Evolutionary conservation across 768 basidiomycete species (phyloP), one percentile per base, ranked within the genome.

Genomic region (Russula lepida): DNA sequence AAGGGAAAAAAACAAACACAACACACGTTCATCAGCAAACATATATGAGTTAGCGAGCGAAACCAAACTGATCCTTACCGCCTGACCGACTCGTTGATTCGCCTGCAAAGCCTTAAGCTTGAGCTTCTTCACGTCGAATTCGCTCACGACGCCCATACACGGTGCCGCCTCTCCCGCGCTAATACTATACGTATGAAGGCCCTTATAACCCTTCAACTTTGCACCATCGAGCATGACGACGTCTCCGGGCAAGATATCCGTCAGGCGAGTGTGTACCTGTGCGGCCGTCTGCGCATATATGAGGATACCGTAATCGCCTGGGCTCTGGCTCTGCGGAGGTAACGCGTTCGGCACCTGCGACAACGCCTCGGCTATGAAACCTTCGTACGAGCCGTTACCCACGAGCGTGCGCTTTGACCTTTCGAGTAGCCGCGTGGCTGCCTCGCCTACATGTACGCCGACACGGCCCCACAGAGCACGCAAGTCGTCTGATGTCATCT

Each of bases 171-270:
- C 78, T 3, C 83, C 83, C 9, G 76, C 78, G 15, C 70, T 74
- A 72, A 85, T 84, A 58, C 79, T 78, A 71, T 97, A 95, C 54
- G 78, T 76, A 48, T 86, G 82, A 54, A 97, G 70, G 3, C 87
- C 89, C 71, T 92, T 95, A 69, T 82, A 78, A 2, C 84, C 84
- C 68, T 94, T 92, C 15, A 94, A 79, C 69, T 79, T 85, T 48
- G 89, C 90, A 59, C 92, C 89, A 54, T 78, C 75, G 60, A 95
- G 72, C 62, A 83, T 80, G 50, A 93, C 77, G 11, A 97, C 74
- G 71, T 97, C 94, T 2, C 94, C 94, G 0, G 92, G 88, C 80
- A 88, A 77, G 61, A 92, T 89, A 23, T 95, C 92, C 67, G 85
- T 87, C 33, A 79, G 75, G 52, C 90, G 79, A 63, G 84, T 83